Evolutionary conservation across 169 alveolate genomes (phyloP).

Genomic region (Plasmodium billcollinsi): DNA sequence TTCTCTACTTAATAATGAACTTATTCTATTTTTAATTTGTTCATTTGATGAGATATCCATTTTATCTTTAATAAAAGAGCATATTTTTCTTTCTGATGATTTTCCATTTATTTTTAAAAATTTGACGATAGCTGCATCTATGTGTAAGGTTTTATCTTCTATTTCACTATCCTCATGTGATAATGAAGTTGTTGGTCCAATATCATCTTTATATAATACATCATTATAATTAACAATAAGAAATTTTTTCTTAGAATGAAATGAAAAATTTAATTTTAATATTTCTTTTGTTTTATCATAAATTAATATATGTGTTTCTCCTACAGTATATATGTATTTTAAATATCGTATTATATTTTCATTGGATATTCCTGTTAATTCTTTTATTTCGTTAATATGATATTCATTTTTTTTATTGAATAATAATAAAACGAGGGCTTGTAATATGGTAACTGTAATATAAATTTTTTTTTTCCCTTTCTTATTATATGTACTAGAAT

Average conservation of each 20-base stretch:
- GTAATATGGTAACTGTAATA: slow-evolving; percentile 47
- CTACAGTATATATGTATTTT: slow-evolving; percentile 24
- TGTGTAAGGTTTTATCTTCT: slow-evolving; percentile 61
- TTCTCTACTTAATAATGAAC: slow-evolving; percentile 57
- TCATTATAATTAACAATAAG: slow-evolving; percentile 42
- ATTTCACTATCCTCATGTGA: slow-evolving; percentile 33
- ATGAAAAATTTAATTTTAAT: slow-evolving; percentile 33
- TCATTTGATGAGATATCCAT: slow-evolving; percentile 43
- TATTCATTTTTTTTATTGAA: slow-evolving; percentile 45
- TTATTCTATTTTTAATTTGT: slow-evolving; percentile 59
- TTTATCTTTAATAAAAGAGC: slow-evolving; percentile 21
- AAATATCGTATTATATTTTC: slow-evolving; percentile 44
- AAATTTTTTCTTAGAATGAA: slow-evolving; percentile 34
- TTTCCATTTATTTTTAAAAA: slow-evolving; percentile 42
- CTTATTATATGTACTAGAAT: not conserved
- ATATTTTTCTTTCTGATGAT: slow-evolving; percentile 61
- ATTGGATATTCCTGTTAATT: slow-evolving; percentile 15
- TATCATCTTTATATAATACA: slow-evolving; percentile 29
- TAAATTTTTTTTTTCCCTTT: slow-evolving; percentile 20
- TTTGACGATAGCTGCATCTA: slow-evolving; percentile 72
- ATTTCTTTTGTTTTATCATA: slow-evolving; percentile 33
- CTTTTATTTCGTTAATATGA: slow-evolving; percentile 25
- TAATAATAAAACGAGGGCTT: slow-evolving; percentile 33
- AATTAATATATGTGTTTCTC: slow-evolving; percentile 46
- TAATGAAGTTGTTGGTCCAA: slow-evolving; percentile 25